Evolutionary conservation across 495 filamentous ascomycete genomes (phyloP).

Genomic region (Penicillium atrosanguineum): DNA sequence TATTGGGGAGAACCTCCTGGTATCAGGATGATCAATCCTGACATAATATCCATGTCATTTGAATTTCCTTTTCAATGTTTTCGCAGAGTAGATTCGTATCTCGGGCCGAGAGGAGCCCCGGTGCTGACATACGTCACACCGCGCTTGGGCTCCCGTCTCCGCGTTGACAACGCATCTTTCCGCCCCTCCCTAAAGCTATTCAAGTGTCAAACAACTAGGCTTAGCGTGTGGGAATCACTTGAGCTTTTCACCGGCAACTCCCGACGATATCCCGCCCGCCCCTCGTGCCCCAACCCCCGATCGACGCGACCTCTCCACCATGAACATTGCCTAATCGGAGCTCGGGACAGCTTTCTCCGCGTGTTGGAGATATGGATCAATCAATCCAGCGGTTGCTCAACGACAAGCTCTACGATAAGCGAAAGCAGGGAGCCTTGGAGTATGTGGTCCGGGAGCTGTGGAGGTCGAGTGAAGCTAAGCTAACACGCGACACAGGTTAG

Average conservation of each 20-base stretch:
- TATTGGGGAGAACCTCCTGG: too few species aligned
- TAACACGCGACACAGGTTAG: slow-evolving; percentile 58
- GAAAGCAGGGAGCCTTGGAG: slow-evolving; percentile 96
- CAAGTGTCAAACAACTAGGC: neutral
- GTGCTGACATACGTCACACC: slow-evolving; percentile 40
- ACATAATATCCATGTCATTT: neutral
- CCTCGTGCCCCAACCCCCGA: slow-evolving; percentile 10
- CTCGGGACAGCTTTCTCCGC: slow-evolving; percentile 22
- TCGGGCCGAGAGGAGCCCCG: slow-evolving; percentile 9
- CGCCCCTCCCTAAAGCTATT: slow-evolving; percentile 17
- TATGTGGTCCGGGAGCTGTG: slow-evolving; percentile 45
- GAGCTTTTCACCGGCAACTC: neutral
- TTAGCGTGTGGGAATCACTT: neutral
- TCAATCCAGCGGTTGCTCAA: slow-evolving; percentile 87
- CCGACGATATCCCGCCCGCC: neutral
- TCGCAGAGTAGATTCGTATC: neutral
- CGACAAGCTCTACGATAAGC: slow-evolving; percentile 97
- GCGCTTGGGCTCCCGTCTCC: slow-evolving; percentile 28
- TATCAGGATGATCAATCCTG: too few species aligned
- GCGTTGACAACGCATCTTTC: slow-evolving; percentile 40
- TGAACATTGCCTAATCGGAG: slow-evolving; percentile 35
- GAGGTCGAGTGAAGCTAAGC: slow-evolving; percentile 4
- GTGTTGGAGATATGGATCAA: slow-evolving; percentile 68
- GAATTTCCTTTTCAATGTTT: neutral
- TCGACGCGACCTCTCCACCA: slow-evolving; percentile 22